Evolutionary conservation across 768 basidiomycete genomes (phyloP).

Genomic region (Tylopilus plumbeoviolaceoides): DNA sequence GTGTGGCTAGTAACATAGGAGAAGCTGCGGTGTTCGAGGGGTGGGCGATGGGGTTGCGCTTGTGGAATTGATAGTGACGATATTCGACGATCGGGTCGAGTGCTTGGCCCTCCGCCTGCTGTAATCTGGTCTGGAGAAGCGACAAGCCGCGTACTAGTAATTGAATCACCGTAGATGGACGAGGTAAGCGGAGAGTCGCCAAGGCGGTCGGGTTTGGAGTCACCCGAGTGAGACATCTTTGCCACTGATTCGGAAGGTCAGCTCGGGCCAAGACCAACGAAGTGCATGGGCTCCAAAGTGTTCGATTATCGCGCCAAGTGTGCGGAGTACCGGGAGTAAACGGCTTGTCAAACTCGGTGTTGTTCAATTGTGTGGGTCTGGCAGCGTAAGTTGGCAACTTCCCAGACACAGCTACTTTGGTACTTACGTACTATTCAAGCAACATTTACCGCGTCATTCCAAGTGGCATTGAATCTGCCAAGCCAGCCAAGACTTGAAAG

Average conservation of each 20-base stretch:
- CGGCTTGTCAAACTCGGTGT: background rate
- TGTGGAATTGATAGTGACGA: slow-evolving; percentile 13
- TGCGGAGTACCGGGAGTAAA: background rate
- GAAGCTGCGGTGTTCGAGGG: slow-evolving; percentile 7
- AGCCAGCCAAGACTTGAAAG: background rate
- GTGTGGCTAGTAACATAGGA: slow-evolving; percentile 3
- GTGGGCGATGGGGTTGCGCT: background rate
- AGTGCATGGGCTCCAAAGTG: background rate
- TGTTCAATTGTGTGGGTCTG: background rate
- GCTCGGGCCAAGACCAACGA: background rate
- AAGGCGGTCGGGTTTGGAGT: slow-evolving; percentile 64
- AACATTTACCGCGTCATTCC: too few species aligned
- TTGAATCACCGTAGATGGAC: slow-evolving; percentile 17
- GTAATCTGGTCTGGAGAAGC: slow-evolving; percentile 27
- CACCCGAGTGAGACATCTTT: slow-evolving; percentile 38
- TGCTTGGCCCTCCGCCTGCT: slow-evolving; percentile 11
- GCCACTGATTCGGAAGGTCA: background rate
- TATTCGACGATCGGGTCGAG: slow-evolving; percentile 10
- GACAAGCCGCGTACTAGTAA: slow-evolving; percentile 9
- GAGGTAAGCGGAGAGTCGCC: slow-evolving; percentile 88
- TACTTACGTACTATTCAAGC: slow-evolving; percentile 10
- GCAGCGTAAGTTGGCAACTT: background rate
- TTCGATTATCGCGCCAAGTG: background rate
- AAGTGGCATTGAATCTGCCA: slow-evolving; percentile 1
- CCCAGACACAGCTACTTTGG: background rate